Percentiles rank a stretch among this genome's conserved stretches.
These are phyloP conservation scores for Carex parvula DNA, from an alignment of 176 grass and related monocot genomes.

Conservation along the genomic window DNA sequence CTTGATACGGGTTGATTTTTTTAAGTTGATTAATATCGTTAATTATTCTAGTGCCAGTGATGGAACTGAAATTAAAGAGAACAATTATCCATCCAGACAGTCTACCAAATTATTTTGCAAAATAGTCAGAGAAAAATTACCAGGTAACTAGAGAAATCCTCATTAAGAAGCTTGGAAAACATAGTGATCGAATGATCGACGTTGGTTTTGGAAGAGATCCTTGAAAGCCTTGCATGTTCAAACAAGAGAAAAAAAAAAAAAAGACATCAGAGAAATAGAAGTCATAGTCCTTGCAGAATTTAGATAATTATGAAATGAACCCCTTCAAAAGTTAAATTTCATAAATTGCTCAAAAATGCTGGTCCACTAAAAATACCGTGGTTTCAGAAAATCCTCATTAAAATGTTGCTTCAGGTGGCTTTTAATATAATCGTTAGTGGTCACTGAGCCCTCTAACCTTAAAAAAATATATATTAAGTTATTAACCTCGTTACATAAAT, in stretches of 20 bases:
- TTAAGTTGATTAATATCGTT: background rate
- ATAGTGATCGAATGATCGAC: background rate
- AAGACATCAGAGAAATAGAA: background rate
- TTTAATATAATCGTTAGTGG: too few species aligned
- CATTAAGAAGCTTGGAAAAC: background rate
- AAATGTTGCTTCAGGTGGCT: too few species aligned
- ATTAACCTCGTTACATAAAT: too few species aligned
- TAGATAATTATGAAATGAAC: too few species aligned
- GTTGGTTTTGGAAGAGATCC: background rate
- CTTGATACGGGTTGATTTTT: background rate
- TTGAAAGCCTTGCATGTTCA: background rate
- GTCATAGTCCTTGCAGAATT: too few species aligned
- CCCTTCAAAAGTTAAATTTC: too few species aligned
- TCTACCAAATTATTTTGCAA: background rate
- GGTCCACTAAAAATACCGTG: too few species aligned
- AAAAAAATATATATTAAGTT: too few species aligned
- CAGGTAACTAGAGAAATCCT: background rate
- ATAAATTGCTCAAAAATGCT: too few species aligned
- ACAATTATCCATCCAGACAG: background rate
- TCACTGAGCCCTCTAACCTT: too few species aligned
- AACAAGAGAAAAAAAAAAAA: background rate
- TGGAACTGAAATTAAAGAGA: background rate
- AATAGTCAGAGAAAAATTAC: background rate
- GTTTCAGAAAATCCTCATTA: too few species aligned
- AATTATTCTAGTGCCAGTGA: background rate